phyloP scores from a whole-genome alignment of 2,329 filamentous ascomycete genomes.

The Diplodia corticola region DNA sequence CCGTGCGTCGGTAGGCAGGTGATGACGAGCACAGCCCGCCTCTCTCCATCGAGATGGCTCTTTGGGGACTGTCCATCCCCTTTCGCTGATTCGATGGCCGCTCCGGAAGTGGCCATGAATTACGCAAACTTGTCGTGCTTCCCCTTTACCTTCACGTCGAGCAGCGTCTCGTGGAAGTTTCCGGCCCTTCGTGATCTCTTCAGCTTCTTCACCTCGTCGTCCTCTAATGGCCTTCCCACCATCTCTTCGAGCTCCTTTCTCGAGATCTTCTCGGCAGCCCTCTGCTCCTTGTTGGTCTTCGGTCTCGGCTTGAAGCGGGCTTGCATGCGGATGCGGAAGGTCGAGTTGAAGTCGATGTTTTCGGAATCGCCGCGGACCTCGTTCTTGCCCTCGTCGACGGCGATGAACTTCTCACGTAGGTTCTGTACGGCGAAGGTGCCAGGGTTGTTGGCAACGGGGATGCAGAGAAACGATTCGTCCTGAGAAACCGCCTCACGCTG shows the following conservation, averaged over 20 bases:
- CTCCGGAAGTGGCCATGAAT: slow-evolving; percentile 17
- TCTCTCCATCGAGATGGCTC: background rate
- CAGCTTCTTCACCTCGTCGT: slow-evolving; percentile 81
- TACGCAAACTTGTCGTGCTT: slow-evolving; percentile 83
- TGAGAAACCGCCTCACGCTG: slow-evolving; percentile 78
- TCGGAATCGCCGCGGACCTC: slow-evolving; percentile 78
- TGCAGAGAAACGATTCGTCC: slow-evolving; percentile 76
- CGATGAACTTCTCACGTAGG: slow-evolving; percentile 68
- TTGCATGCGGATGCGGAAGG: slow-evolving; percentile 86
- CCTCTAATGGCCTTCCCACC: slow-evolving; percentile 72
- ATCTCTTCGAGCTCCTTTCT: slow-evolving; percentile 80
- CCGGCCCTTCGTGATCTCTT: slow-evolving; percentile 84
- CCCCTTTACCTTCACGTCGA: slow-evolving; percentile 86
- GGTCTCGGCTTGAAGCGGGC: slow-evolving; percentile 86
- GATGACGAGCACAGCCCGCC: background rate
- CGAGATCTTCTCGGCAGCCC: slow-evolving; percentile 80
- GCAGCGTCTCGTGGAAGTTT: slow-evolving; percentile 81
- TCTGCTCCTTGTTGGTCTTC: slow-evolving; percentile 78
- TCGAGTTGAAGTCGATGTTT: slow-evolving; percentile 66
- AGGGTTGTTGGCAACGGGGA: slow-evolving; percentile 62
- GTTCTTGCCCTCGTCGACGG: slow-evolving; percentile 48
- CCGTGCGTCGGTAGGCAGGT: background rate
- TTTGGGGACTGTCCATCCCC: background rate
- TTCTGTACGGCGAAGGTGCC: slow-evolving; percentile 76
- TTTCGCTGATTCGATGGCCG: background rate